phyloP scores from a whole-genome alignment of 495 filamentous ascomycete species.

The Podospora australis region DNA sequence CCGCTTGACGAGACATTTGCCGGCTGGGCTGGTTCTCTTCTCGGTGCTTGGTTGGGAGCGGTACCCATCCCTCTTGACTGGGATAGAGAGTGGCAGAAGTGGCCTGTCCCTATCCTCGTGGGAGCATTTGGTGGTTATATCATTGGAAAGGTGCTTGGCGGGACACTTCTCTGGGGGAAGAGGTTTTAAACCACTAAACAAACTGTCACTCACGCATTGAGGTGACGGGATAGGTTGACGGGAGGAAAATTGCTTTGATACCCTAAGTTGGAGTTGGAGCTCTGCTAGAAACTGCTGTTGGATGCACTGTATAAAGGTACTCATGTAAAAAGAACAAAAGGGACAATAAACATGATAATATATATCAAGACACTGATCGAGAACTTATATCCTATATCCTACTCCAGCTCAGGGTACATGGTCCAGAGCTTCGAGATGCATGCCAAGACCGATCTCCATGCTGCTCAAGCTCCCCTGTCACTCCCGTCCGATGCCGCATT shows the following conservation, averaged over 20 bases:
- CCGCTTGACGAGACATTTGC: slow-evolving; percentile 66
- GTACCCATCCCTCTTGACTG: slow-evolving; percentile 95
- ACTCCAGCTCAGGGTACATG: no score
- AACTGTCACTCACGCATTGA: no score
- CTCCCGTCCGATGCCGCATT: slow-evolving; percentile 15
- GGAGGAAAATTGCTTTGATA: not conserved
- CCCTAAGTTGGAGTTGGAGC: not conserved
- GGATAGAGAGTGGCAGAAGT: slow-evolving; percentile 95
- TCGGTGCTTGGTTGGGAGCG: slow-evolving; percentile 70
- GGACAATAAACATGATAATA: no score
- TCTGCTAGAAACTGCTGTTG: not conserved
- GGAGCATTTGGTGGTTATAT: slow-evolving; percentile 38
- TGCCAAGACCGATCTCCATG: slow-evolving; percentile 1
- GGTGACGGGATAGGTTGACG: not conserved
- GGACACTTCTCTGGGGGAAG: slow-evolving; percentile 34
- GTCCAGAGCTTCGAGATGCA: not conserved
- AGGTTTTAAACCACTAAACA: slow-evolving; percentile 26
- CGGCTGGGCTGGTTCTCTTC: slow-evolving; percentile 53
- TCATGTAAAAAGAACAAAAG: no score
- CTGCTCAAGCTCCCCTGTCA: slow-evolving; percentile 5
- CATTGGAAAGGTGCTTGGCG: slow-evolving; percentile 31
- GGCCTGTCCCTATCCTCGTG: slow-evolving; percentile 76
- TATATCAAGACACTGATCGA: no score
- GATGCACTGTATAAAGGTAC: not conserved
- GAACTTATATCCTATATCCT: no score